Conservation (phyloP, 768 basidiomycete genomes). For the Pleurotus sapidus region DNA sequence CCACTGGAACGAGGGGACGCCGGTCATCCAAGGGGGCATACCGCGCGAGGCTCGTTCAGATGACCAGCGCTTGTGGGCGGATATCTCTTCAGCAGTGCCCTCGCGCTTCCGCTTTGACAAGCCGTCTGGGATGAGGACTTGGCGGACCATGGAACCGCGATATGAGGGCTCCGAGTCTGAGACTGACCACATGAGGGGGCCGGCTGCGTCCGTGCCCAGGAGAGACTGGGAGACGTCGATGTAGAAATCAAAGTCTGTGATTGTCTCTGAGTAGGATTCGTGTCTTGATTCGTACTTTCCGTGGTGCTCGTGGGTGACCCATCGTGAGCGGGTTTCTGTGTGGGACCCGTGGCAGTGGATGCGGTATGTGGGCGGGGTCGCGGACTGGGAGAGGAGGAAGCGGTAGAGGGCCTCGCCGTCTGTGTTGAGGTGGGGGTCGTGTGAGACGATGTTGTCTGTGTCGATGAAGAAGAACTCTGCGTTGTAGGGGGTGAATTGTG, state of each 20-base stretch:
- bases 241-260: slow-evolving; percentile 69
- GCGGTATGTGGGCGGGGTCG: slow-evolving; percentile 38
- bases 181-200: slow-evolving; percentile 37
- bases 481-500: slow-evolving; percentile 58
- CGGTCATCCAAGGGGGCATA: slow-evolving; percentile 41
- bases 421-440: slow-evolving; percentile 65
- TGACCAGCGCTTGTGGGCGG: slow-evolving; percentile 40
- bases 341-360: slow-evolving; percentile 57
- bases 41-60: slow-evolving; percentile 43
- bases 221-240: slow-evolving; percentile 52
- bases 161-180: slow-evolving; percentile 63
- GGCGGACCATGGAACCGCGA: slow-evolving; percentile 58
- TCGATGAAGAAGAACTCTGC: slow-evolving; percentile 54
- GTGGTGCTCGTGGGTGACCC: slow-evolving; percentile 35
- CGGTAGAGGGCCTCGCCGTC: slow-evolving; percentile 75
- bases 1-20: slow-evolving; percentile 14
- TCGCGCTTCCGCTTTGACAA: slow-evolving; percentile 21
- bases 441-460: slow-evolving; percentile 57
- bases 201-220: slow-evolving; percentile 16
- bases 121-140: slow-evolving; percentile 42
- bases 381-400: slow-evolving; percentile 64
- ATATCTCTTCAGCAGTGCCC: slow-evolving; percentile 40
- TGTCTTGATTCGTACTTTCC: slow-evolving; percentile 31
- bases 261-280: slow-evolving; percentile 55
- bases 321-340: slow-evolving; percentile 46